Percentiles rank a stretch among this genome's conserved stretches.
phyloP scores from a whole-genome alignment of 345 rosid genomes.

The Firmiana major region DNA sequence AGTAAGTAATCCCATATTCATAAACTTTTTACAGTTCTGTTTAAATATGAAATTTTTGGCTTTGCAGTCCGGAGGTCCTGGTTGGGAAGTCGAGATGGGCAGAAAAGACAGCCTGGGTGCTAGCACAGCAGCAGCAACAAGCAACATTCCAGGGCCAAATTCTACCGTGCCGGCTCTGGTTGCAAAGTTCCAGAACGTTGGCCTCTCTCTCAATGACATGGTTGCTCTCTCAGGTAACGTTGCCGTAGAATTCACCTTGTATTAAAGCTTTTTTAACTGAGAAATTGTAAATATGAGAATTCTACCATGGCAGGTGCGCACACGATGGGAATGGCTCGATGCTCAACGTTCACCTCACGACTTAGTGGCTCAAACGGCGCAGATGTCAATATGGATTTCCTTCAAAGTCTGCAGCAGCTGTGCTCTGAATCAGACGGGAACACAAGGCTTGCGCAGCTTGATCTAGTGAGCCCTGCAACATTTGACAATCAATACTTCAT shows the following conservation, averaged over 20 bases:
- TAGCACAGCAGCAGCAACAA: conserved; percentile 58
- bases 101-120: conserved; percentile 66
- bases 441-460: conserved; percentile 51
- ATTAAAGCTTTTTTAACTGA: not conserved
- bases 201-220: conserved; percentile 63
- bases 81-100: conserved; percentile 79
- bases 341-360: conserved; percentile 61
- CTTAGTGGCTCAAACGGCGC: conserved; percentile 40
- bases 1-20: conserved; percentile 23
- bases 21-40: not conserved
- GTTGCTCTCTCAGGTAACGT: conserved; percentile 71
- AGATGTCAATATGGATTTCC: conserved; percentile 49
- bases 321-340: conserved; percentile 75
- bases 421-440: conserved; percentile 35
- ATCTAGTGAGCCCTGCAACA: conserved; percentile 63
- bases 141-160: conserved; percentile 67
- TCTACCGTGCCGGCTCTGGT: conserved; percentile 52
- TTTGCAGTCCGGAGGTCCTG: conserved; percentile 79
- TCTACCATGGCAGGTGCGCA: conserved; percentile 53
- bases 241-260: not conserved
- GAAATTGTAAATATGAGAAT: too few relatives aligned
- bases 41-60: not conserved
- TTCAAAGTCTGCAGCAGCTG: conserved; percentile 57
- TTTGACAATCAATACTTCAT: conserved; percentile 82
- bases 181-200: conserved; percentile 63